Conservation (phyloP, 2,329 filamentous ascomycete genomes). For the Aspergillus quadricinctus region DNA sequence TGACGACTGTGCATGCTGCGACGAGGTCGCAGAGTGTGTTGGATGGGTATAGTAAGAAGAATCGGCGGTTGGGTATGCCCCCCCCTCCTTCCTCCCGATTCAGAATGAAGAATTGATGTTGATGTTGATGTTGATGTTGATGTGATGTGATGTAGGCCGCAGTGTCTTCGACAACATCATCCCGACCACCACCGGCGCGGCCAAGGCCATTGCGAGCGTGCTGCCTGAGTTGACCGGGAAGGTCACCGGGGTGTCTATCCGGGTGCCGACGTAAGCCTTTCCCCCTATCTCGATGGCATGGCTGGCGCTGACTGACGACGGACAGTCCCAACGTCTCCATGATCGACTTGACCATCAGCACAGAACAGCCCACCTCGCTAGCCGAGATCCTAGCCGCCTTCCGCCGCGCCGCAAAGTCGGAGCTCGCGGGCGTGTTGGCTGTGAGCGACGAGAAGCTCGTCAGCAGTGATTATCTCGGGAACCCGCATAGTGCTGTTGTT, state of each 20-base stretch:
- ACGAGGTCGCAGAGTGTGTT: slow-evolving; percentile 30
- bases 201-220: slow-evolving; percentile 95
- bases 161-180: slow-evolving; percentile 96
- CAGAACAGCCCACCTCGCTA: slow-evolving; percentile 65
- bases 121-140: too few species aligned
- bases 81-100: too few species aligned
- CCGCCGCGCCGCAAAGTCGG: slow-evolving; percentile 39
- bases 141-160: slow-evolving; percentile 55
- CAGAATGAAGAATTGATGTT: too few species aligned
- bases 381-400: slow-evolving; percentile 22
- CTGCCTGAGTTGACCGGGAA: slow-evolving; percentile 90
- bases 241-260: slow-evolving; percentile 93
- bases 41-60: slow-evolving; percentile 34
- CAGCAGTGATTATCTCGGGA: slow-evolving; percentile 80
- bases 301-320: not conserved
- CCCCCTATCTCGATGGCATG: not conserved
- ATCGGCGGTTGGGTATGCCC: slow-evolving; percentile 19
- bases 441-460: slow-evolving; percentile 92
- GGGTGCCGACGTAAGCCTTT: slow-evolving; percentile 66
- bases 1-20: slow-evolving; percentile 29
- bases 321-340: slow-evolving; percentile 81
- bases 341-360: slow-evolving; percentile 82
- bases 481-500: slow-evolving; percentile 85
- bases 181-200: slow-evolving; percentile 87
- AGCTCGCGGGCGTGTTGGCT: slow-evolving; percentile 62